Evolutionary conservation across 495 filamentous ascomycete genomes (phyloP), one percentile per base, ranked within the genome.

Genomic region (Penicillium canariense): DNA sequence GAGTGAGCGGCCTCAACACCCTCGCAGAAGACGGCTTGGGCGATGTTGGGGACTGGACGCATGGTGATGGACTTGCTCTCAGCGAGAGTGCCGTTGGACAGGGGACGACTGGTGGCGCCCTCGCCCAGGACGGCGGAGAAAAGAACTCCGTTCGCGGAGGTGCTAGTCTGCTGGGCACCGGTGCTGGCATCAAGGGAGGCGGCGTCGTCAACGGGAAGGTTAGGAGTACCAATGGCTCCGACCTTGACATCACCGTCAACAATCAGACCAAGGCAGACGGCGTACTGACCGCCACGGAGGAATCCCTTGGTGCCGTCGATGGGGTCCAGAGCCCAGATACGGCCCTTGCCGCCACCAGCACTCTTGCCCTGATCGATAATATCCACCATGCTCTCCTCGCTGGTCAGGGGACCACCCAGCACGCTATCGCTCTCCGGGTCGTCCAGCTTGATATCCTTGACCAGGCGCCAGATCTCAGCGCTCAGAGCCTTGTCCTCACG

Each of bases 221-320:
- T 98, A 10, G 94, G 94, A 69, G 91, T 96, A 54, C 88, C 95
- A 32, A 99, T 80, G 45, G 93, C 95, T 47, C 93, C 94, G 48
- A 95, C 90, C 67, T 93, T 92, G 55, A 96, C 90, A 44, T 95
- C 85, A n/a, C 93, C 94, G 58, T 97, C 90, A 26, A 90, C 89
- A 62, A 99, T 87, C 62, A 99, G 73, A 28, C 82, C 94, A 1
- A 99, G 81, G 68, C 91, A 96, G 26, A 99, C 90, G 20, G 94
- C 94, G 67, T 99, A 99, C 73, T 99, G 94, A 15, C 90, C 94
- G n/a, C 95, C 95, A 44, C 94, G 81, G 47, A 99, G 77, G 74
- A 99, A 99, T 23, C 94, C 94, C 71, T 95, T 94, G 50, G 94
- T 99, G 40, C 94, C 94, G 70, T 99, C 94, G 54, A 99, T 96